Evolutionary conservation across 257 asterid species (phyloP).

Genomic region (Fraxinus quadrangulata): DNA sequence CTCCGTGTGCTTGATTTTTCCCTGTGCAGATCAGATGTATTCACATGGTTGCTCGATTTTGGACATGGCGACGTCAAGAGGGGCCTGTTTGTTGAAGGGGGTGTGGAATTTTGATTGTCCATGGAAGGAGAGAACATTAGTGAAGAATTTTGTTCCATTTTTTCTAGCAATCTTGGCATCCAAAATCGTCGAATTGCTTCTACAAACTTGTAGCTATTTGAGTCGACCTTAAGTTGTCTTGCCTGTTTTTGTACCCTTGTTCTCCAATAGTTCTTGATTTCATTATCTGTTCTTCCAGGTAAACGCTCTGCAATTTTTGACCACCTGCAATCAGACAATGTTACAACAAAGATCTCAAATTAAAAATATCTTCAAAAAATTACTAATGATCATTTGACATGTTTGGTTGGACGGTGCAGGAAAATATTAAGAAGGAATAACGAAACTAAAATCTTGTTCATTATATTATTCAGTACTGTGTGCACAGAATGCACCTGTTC

Average conservation of each 20-base stretch:
- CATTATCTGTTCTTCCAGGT: conserved; percentile 87
- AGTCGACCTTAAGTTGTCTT: conserved; percentile 67
- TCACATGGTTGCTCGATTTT: conserved; percentile 17
- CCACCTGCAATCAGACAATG: conserved; percentile 50
- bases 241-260: conserved; percentile 92
- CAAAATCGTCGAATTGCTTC: conserved; percentile 64
- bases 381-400: no score
- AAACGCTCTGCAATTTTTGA: conserved; percentile 75
- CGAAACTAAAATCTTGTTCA: no score
- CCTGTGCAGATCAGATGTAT: not conserved
- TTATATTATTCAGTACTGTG: no score
- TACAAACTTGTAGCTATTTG: conserved; percentile 68
- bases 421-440: no score
- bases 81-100: conserved; percentile 24
- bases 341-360: no score
- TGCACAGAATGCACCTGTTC: conserved; percentile 46
- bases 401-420: no score
- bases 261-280: conserved; percentile 89
- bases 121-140: conserved; percentile 34
- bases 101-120: conserved; percentile 37
- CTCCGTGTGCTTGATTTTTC: not conserved
- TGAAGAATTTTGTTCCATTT: conserved; percentile 50
- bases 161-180: conserved; percentile 70
- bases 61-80: conserved; percentile 23
- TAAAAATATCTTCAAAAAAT: no score